Percentiles rank a stretch among this genome's conserved stretches.
Evolutionary conservation across 192 early-diverging fungal genomes (phyloP).

Genomic region (Coemansia guatemalensis): DNA sequence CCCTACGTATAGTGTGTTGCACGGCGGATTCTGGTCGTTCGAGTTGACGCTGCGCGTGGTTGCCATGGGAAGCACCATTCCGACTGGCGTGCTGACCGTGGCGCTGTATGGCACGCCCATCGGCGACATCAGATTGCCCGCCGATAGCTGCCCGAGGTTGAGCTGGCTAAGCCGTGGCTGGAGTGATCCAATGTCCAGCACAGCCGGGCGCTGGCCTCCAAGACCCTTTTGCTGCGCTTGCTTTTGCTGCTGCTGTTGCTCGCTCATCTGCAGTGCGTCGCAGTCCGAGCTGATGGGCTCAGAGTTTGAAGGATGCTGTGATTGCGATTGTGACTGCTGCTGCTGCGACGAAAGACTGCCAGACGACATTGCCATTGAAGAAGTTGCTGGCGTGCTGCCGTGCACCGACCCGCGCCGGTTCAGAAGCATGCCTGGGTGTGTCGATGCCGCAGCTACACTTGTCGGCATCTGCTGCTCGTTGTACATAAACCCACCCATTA

Average conservation of each 20-base stretch:
- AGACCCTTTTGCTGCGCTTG: constrained; percentile 33
- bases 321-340: neutral
- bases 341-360: constrained; percentile 2
- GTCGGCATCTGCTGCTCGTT: constrained; percentile 19
- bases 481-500: constrained; percentile 41
- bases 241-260: constrained; percentile 23
- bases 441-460: constrained; percentile 1
- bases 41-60: constrained; percentile 57
- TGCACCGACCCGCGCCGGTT: constrained; percentile 49
- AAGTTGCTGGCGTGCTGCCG: constrained; percentile 37
- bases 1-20: constrained; percentile 99
- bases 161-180: constrained; percentile 50
- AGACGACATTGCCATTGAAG: constrained; percentile 25
- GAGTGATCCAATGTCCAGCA: constrained; percentile 44
- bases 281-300: constrained; percentile 48
- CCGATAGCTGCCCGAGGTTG: constrained; percentile 40
- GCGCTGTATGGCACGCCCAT: constrained; percentile 48
- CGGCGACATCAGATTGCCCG: constrained; percentile 35
- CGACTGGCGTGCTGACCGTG: constrained; percentile 25
- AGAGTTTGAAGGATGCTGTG: constrained; percentile 27
- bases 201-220: constrained; percentile 38
- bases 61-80: constrained; percentile 52
- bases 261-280: constrained; percentile 50
- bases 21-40: constrained; percentile 96
- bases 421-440: constrained; percentile 27